Conservation (phyloP, 257 asterid genomes). For the Nemophila menziesii region DNA sequence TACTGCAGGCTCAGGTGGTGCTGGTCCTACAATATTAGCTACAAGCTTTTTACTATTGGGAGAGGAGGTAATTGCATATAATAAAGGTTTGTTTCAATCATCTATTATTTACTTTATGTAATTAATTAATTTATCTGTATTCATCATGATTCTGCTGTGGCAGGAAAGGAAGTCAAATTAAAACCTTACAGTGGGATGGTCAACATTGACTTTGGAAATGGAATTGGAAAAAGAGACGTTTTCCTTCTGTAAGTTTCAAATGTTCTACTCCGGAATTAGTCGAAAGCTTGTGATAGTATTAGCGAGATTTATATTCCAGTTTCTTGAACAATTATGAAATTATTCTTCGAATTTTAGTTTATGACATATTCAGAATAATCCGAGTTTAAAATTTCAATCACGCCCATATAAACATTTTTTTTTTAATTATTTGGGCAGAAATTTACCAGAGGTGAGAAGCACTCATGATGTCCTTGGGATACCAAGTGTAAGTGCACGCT, state of each 20-base stretch:
- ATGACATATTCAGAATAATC: neutral
- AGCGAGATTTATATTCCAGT: neutral
- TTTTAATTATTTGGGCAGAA: slow-evolving; percentile 30
- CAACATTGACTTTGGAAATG: slow-evolving; percentile 75
- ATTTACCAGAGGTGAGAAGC: slow-evolving; percentile 86
- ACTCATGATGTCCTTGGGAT: slow-evolving; percentile 63
- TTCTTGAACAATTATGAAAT: neutral
- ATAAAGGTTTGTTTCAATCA: slow-evolving; percentile 47
- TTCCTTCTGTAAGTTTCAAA: slow-evolving; percentile 59
- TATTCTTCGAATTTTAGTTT: neutral
- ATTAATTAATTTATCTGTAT: neutral
- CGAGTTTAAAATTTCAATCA: too few relatives aligned
- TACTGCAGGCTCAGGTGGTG: slow-evolving; percentile 98
- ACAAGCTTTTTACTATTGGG: slow-evolving; percentile 94
- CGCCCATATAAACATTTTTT: neutral
- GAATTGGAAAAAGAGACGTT: slow-evolving; percentile 77
- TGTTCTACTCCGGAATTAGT: neutral
- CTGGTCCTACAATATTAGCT: slow-evolving; percentile 85
- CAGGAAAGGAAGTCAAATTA: slow-evolving; percentile 68
- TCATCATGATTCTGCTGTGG: neutral
- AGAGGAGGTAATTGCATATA: slow-evolving; percentile 86
- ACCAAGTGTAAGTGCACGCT: slow-evolving; percentile 94
- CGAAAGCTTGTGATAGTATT: neutral
- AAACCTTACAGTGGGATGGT: slow-evolving; percentile 92
- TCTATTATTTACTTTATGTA: neutral